Evolutionary conservation across 2,329 filamentous ascomycete species (phyloP).

Genomic region (Ascochyta pisi): DNA sequence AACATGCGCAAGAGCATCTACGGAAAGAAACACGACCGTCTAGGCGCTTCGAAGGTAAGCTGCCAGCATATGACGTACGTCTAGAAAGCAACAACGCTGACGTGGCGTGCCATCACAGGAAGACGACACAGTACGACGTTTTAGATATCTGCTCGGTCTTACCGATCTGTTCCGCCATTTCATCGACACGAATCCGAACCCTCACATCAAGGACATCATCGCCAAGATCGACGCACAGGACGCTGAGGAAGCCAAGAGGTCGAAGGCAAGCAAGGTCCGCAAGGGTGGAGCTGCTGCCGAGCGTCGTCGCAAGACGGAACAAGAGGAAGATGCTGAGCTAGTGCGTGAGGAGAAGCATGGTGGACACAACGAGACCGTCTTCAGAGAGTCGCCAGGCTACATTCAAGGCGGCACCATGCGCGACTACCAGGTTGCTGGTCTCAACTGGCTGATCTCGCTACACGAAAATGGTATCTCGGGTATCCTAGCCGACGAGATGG

Average conservation of each 20-base stretch:
- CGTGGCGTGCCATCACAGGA: conserved; percentile 64
- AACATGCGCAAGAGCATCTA: conserved; percentile 91
- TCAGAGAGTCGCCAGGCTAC: conserved; percentile 91
- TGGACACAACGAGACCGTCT: conserved; percentile 78
- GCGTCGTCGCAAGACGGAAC: conserved; percentile 86
- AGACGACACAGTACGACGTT: conserved; percentile 92
- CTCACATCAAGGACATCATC: conserved; percentile 92
- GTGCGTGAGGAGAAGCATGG: conserved; percentile 86
- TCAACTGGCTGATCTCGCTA: conserved; percentile 97
- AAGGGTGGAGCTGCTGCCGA: conserved; percentile 84
- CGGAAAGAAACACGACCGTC: conserved; percentile 89
- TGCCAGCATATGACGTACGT: conserved; percentile 3
- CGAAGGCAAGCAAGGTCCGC: conserved; percentile 76
- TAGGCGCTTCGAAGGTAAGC: conserved; percentile 89
- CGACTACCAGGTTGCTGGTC: conserved; percentile 92
- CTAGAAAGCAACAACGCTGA: conserved; percentile 12
- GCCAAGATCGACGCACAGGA: conserved; percentile 94
- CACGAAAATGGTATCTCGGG: conserved; percentile 99
- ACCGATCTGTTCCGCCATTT: conserved; percentile 99
- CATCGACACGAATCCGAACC: conserved; percentile 96
- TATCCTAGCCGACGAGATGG: conserved; percentile 98
- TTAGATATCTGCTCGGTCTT: conserved; percentile 90
- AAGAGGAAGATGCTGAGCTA: conserved; percentile 94
- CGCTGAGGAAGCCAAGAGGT: conserved; percentile 70
- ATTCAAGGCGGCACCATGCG: conserved; percentile 86